A percentile compares a stretch with the other conserved stretches of the same genome.
phyloP scores from a whole-genome alignment of 306 rosid genomes.

The Vigna radiata region DNA sequence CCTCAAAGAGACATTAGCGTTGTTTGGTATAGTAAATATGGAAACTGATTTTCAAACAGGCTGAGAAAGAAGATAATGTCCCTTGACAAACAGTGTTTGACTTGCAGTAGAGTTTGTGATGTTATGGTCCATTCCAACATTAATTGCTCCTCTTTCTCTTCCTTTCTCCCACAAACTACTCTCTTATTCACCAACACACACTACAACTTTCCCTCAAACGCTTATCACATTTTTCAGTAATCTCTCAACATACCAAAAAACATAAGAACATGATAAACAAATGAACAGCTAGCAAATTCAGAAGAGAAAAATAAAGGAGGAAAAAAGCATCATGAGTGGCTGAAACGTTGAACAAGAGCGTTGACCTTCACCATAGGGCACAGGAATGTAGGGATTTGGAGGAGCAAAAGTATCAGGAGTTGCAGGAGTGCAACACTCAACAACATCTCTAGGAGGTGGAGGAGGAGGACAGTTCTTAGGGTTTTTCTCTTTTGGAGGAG shows the following conservation, averaged over 20 bases:
- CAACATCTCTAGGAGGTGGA: slow-evolving; percentile 52
- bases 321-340: slow-evolving; percentile 24
- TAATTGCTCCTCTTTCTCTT: slow-evolving; percentile 18
- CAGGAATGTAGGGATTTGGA: slow-evolving; percentile 45
- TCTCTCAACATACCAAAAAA: no score
- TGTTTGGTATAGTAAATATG: no score
- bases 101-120: background rate
- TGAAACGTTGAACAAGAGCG: slow-evolving; percentile 18
- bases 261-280: background rate
- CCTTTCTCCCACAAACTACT: background rate
- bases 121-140: slow-evolving; percentile 43
- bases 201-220: background rate
- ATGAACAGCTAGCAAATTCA: slow-evolving; percentile 34
- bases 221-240: background rate
- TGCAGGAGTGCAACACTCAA: slow-evolving; percentile 51
- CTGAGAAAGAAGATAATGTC: no score
- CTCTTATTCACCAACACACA: background rate
- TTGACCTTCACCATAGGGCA: slow-evolving; percentile 45
- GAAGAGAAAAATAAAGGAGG: slow-evolving; percentile 30
- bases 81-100: no score
- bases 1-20: no score
- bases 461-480: slow-evolving; percentile 51
- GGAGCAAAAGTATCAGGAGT: slow-evolving; percentile 32
- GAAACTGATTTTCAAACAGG: no score
- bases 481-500: slow-evolving; percentile 36